Base-by-base conservation (phyloP, 1,284 basidiomycete species). In the Anthracocystis panici-leucophaei region DNA sequence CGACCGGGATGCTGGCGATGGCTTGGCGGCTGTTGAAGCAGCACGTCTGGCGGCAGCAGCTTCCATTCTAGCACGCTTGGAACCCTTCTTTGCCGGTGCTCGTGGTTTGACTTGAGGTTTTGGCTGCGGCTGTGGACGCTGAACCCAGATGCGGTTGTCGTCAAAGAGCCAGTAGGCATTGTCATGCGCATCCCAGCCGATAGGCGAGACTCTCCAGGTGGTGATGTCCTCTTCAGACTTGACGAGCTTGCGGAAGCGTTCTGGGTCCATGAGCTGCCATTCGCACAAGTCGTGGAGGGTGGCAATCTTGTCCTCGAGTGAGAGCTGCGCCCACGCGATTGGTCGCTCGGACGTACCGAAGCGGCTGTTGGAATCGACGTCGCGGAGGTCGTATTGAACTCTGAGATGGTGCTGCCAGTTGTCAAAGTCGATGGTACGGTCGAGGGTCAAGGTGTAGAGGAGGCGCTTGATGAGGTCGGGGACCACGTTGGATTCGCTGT, bases 91-190 rank as follows among this genome's bases (percentile, higher is more conserved):
- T 27, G 67, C 50, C 7, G 83, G 75, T 12, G 69, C 53, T 21
- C 68, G 61, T 12, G 54, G 25, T 42, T 77, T 76, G 35, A 48
- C 55, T 12, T 54, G 25, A 10, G 65, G 50, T 51, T 75, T 79
- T 5, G 82, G 84, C 9, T 76, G 51, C 11, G 84, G 86, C 11
- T 85, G 84, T 1, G 86, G 88, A 38, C 88, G 87, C 25, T 95
- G 93, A 44, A 95, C 90, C 93, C 93, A 96, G 20, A 95, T 88
- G 20, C 94, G 91, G 80, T 94, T 92, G 66, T 89, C 83, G 90
- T 93, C 93, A 77, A 95, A 92, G 21, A 94, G 87, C 93, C 93
- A 95, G 84, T 95, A 96, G 0, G 92, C 91, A 84, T 94, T 94
- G 23, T 88, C 88, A 78, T 91, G 90, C 20, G 89, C 88, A 81